Conservation (phyloP, 2,329 filamentous ascomycete species). For the Elsinoe fawcettii region DNA sequence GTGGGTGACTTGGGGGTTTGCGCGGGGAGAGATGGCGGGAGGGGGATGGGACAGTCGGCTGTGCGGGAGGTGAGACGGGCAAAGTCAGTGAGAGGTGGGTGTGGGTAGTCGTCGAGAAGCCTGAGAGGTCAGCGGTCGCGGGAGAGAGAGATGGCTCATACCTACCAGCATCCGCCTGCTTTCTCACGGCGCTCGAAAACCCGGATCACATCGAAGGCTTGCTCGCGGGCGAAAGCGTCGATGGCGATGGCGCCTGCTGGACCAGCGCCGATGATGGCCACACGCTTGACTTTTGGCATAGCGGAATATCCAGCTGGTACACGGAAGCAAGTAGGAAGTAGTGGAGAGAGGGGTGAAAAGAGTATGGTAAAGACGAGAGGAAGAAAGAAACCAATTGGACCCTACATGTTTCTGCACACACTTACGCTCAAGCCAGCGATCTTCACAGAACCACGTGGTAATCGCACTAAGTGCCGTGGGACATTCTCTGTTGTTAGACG, state of each 20-base stretch:
- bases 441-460: not conserved
- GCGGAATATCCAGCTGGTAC: not conserved
- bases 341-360: not conserved
- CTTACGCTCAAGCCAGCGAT: slow-evolving; percentile 1
- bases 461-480: not conserved
- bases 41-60: slow-evolving; percentile 42
- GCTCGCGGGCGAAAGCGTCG: slow-evolving; percentile 53
- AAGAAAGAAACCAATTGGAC: not conserved
- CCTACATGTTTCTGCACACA: not conserved
- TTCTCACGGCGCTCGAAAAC: slow-evolving; percentile 56
- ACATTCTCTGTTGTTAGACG: no score
- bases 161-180: slow-evolving; percentile 55
- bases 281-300: slow-evolving; percentile 24
- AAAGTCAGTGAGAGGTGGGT: slow-evolving; percentile 40
- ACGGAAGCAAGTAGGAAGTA: not conserved
- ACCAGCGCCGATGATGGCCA: slow-evolving; percentile 56
- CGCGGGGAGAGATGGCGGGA: slow-evolving; percentile 44
- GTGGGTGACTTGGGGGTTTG: slow-evolving; percentile 36
- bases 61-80: slow-evolving; percentile 39
- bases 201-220: slow-evolving; percentile 50
- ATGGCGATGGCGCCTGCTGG: slow-evolving; percentile 54
- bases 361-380: not conserved
- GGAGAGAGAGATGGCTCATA: not conserved
- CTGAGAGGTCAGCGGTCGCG: slow-evolving; percentile 5
- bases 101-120: slow-evolving; percentile 27